phyloP scores from a whole-genome alignment of 2,329 filamentous ascomycete genomes.

The Ascochyta viciae-villosae region DNA sequence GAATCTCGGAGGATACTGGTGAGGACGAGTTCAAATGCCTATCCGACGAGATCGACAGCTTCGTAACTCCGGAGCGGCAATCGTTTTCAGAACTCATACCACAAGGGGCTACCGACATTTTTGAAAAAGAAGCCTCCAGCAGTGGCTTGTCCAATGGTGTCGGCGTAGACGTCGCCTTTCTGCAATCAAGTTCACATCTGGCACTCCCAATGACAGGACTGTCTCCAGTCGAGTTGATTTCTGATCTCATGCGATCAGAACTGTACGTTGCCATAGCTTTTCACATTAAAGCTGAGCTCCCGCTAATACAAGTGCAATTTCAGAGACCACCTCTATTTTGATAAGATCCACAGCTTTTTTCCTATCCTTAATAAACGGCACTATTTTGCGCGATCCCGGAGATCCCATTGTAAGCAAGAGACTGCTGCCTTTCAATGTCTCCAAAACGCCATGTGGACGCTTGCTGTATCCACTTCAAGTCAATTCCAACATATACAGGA shows the following conservation, averaged over 20 bases:
- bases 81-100: background rate
- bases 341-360: constrained; percentile 7
- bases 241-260: constrained; percentile 3
- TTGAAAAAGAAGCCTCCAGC: background rate
- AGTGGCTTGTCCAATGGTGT: constrained; percentile 1
- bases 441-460: constrained; percentile 9
- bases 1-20: background rate
- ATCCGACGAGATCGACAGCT: background rate
- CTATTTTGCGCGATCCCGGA: constrained; percentile 4
- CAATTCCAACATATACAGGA: constrained; percentile 8
- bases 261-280: background rate
- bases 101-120: background rate
- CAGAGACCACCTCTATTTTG: constrained; percentile 6
- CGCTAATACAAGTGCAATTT: background rate
- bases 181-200: background rate
- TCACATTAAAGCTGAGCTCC: background rate
- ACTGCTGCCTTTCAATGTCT: constrained; percentile 2
- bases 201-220: background rate
- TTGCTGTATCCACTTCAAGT: constrained; percentile 5
- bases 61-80: background rate
- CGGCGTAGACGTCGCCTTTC: background rate
- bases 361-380: constrained; percentile 6
- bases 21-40: background rate
- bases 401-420: background rate
- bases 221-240: background rate